These are phyloP conservation scores for Trichopus zeylanicus DNA, from an alignment of 116 monocot genomes.

Conservation along the genomic window DNA sequence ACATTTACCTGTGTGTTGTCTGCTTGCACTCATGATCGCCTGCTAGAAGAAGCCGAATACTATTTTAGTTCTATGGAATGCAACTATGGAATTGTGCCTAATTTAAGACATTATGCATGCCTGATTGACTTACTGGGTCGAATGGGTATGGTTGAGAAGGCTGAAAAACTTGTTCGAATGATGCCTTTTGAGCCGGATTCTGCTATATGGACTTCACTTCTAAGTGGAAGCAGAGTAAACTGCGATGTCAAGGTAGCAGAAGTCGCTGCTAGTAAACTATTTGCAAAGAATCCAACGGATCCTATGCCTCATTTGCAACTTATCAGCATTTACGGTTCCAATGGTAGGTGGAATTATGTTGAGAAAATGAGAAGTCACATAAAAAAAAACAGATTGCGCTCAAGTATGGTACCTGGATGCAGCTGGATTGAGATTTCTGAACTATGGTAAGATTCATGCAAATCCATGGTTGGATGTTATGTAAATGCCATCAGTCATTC, in stretches of 20 bases:
- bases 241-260: constrained; percentile 34
- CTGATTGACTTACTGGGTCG: constrained; percentile 47
- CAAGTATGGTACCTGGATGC: constrained; percentile 28
- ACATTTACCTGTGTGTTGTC: constrained; percentile 52
- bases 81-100: constrained; percentile 37
- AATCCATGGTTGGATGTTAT: too few species aligned
- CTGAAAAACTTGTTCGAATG: constrained; percentile 26
- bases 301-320: constrained; percentile 51
- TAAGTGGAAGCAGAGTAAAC: constrained; percentile 40
- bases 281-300: constrained; percentile 26
- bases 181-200: constrained; percentile 59
- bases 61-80: constrained; percentile 40
- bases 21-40: constrained; percentile 45
- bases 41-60: constrained; percentile 39
- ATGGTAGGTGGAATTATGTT: constrained; percentile 30
- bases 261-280: constrained; percentile 34
- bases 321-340: constrained; percentile 26
- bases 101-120: constrained; percentile 53
- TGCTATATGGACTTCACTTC: constrained; percentile 52
- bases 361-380: constrained; percentile 21
- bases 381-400: constrained; percentile 5
- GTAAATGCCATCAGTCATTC: too few species aligned
- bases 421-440: constrained; percentile 56
- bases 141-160: constrained; percentile 28
- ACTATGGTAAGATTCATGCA: constrained; percentile 6